Evolutionary conservation across 805 yeast species (phyloP), one percentile per base, ranked within the genome.

Genomic region (Hanseniaspora thailandica): DNA sequence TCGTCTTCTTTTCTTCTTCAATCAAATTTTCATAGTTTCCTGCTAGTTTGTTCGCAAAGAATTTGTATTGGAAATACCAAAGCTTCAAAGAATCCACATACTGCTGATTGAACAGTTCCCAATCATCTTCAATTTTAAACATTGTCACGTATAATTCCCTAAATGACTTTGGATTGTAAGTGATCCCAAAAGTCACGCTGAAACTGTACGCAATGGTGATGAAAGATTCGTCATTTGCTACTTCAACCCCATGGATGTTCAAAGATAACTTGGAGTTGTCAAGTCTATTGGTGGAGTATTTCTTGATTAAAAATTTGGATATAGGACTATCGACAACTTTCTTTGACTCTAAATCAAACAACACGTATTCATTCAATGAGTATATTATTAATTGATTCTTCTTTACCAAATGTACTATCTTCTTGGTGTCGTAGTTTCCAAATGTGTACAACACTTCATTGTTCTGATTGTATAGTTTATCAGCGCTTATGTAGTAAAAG

Each of bases 41-140:
- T 8, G 70, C 65, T 23, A 61, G 47, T n/a, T 49, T 41, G 28
- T 60, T 50, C 9, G 57, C 57, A 48, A 64, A 63, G 1, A 65
- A 62, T 15, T 61, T 60, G 45, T 62, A 66, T 8, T 61, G 63
- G 54, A 66, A 69, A 39, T 63, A 67, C 67, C 67, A 63, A 10
- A 66, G 67, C 25, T 66, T 49, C 2, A 68, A 69, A 30, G 60
- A 47, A 1, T 66, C 62, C 26, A 56, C 56, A 13, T 39, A 30
- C 1, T 63, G 58, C 15, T 48, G 34, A 3, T 39, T 44, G 2
- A 65, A 55, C 15, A 54, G 43, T n/a, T 20, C 30, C 69, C 70
- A 67, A 7, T 47, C 39, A 2, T 59, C 60, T 45, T 56, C 53
- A 28, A 67, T 48, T 3, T 69, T 68, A 1, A 66, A 40, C 40